Evolutionary conservation across 2,329 filamentous ascomycete genomes (phyloP).

Genomic region (Pseudophaeomoniella oleicola): DNA sequence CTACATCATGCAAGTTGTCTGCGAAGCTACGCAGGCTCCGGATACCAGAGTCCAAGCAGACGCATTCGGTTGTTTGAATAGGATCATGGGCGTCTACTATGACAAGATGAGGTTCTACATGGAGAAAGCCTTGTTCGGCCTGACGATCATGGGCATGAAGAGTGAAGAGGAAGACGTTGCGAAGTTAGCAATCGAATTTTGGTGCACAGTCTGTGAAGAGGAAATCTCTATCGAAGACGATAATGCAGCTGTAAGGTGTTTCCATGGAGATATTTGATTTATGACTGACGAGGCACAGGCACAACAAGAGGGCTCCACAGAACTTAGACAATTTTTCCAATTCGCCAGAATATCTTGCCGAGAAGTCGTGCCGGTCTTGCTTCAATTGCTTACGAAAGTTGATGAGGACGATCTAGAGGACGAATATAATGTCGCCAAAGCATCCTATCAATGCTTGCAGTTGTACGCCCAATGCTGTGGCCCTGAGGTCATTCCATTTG

Average conservation of each 20-base stretch:
- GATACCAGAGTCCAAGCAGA: constrained; percentile 89
- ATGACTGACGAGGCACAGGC: constrained; percentile 22
- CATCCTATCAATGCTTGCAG: constrained; percentile 90
- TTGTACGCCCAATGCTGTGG: constrained; percentile 89
- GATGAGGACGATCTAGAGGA: constrained; percentile 94
- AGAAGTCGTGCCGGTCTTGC: constrained; percentile 85
- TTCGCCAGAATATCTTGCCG: constrained; percentile 85
- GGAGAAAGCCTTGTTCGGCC: constrained; percentile 96
- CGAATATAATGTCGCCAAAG: constrained; percentile 92
- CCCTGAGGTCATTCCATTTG: constrained; percentile 67
- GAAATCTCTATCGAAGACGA: constrained; percentile 97
- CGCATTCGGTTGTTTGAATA: constrained; percentile 91
- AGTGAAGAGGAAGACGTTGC: constrained; percentile 93
- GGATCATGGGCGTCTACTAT: constrained; percentile 98
- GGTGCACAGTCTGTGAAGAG: constrained; percentile 99
- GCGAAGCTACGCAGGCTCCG: constrained; percentile 89
- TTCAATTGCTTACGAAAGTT: constrained; percentile 84
- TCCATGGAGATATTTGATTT: constrained; percentile 16
- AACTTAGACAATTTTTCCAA: constrained; percentile 87
- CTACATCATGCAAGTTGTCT: constrained; percentile 99
- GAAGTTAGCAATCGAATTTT: constrained; percentile 96
- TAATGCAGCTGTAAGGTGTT: constrained; percentile 54
- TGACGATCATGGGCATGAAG: constrained; percentile 98
- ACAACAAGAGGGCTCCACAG: constrained; percentile 58
- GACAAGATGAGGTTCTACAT: constrained; percentile 99